These are phyloP conservation scores for Linum tenue DNA, from an alignment of 345 rosid species.

Conservation along the genomic window DNA sequence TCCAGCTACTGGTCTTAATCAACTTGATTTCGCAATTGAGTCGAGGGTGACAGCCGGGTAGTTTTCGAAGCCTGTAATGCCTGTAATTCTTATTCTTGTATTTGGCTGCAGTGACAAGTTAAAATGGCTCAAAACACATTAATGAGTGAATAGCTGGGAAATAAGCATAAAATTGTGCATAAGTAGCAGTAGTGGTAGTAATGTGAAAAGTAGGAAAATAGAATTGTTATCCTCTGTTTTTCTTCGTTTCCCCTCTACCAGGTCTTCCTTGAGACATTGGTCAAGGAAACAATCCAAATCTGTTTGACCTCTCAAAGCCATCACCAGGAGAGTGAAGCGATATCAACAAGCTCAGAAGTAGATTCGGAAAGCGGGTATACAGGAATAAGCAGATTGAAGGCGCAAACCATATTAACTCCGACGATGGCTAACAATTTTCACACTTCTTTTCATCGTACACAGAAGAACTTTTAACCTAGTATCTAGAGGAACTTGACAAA, in stretches of 20 bases:
- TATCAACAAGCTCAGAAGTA: no score
- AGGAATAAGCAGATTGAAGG: no score
- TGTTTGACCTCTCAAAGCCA: background rate
- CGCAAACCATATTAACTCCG: no score
- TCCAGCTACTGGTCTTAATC: background rate
- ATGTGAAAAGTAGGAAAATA: background rate
- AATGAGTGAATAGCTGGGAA: background rate
- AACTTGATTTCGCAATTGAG: conserved; percentile 9
- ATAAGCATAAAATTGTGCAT: no score
- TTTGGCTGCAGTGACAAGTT: conserved; percentile 55
- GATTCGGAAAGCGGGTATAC: no score
- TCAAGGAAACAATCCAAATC: background rate
- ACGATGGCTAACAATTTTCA: no score
- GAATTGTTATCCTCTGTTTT: no score
- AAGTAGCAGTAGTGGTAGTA: background rate
- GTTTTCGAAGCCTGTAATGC: conserved; percentile 77
- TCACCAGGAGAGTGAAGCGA: background rate
- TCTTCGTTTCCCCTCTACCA: background rate
- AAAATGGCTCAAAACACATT: background rate
- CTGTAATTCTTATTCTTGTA: conserved; percentile 71
- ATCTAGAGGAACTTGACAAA: no score
- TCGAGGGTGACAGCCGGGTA: conserved; percentile 50
- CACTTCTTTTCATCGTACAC: no score
- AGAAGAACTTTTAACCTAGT: no score
- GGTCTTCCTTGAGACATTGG: background rate